Evolutionary conservation across 805 yeast species (phyloP).

Genomic region (Lachancea kluyveri): DNA sequence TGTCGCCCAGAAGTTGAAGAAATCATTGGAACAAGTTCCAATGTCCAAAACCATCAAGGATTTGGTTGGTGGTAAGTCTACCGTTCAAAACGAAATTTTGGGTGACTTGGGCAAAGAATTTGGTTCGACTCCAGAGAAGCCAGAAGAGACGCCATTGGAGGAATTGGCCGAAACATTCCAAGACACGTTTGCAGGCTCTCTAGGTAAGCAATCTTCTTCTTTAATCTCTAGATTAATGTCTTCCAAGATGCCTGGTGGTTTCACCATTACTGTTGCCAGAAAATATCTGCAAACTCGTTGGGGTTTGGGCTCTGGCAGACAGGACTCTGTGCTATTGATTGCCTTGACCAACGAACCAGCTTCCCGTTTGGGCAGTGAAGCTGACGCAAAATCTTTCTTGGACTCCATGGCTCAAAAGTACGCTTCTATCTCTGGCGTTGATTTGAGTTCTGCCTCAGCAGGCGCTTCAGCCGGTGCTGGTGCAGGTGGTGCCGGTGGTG

Average conservation of each 20-base stretch:
- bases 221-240: slow-evolving; percentile 87
- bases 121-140: slow-evolving; percentile 97
- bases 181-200: slow-evolving; percentile 77
- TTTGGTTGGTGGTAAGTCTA: slow-evolving; percentile 96
- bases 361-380: slow-evolving; percentile 76
- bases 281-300: slow-evolving; percentile 86
- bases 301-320: slow-evolving; percentile 93
- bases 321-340: slow-evolving; percentile 77
- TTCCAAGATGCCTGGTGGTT: slow-evolving; percentile 99
- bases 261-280: slow-evolving; percentile 85
- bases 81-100: slow-evolving; percentile 95
- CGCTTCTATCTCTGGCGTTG: slow-evolving; percentile 76
- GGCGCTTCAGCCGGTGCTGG: slow-evolving; percentile 43
- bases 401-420: slow-evolving; percentile 79
- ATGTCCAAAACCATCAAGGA: slow-evolving; percentile 93
- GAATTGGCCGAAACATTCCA: slow-evolving; percentile 96
- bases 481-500: slow-evolving; percentile 67
- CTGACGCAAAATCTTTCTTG: slow-evolving; percentile 84
- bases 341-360: slow-evolving; percentile 91
- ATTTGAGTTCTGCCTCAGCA: slow-evolving; percentile 62
- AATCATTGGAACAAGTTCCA: slow-evolving; percentile 78
- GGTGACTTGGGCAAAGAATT: slow-evolving; percentile 99
- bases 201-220: slow-evolving; percentile 91
- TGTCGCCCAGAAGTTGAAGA: slow-evolving; percentile 94
- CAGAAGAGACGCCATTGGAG: slow-evolving; percentile 94